Evolutionary conservation across 768 basidiomycete species (phyloP).

Genomic region (Termitomyces sp.): DNA sequence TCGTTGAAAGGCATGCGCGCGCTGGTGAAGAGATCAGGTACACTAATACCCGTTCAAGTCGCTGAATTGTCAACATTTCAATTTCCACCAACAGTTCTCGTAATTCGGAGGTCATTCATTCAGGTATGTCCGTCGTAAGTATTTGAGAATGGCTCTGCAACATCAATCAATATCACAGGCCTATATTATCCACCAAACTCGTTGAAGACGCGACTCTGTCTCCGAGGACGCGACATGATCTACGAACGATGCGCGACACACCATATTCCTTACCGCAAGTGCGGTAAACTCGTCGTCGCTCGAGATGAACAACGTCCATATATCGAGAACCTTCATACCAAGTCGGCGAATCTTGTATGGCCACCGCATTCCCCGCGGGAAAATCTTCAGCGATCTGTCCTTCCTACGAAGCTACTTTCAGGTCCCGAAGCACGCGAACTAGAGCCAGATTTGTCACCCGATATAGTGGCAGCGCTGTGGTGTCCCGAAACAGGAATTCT

Average conservation of each 20-base stretch:
- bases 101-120: conserved; percentile 94
- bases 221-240: conserved; percentile 80
- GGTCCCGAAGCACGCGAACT: conserved; percentile 63
- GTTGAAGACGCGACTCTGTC: conserved; percentile 80
- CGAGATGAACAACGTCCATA: conserved; percentile 61
- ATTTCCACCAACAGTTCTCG: conserved; percentile 53
- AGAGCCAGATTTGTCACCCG: conserved; percentile 76
- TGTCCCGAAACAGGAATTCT: conserved; percentile 88
- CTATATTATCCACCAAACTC: conserved; percentile 82
- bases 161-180: conserved; percentile 35
- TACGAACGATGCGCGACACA: conserved; percentile 67
- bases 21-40: conserved; percentile 88
- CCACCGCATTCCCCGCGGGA: conserved; percentile 33
- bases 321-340: conserved; percentile 61
- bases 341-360: conserved; percentile 51
- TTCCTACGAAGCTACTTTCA: conserved; percentile 65
- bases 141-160: neutral
- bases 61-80: neutral
- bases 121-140: conserved; percentile 40
- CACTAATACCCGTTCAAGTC: neutral
- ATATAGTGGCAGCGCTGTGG: conserved; percentile 72
- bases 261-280: conserved; percentile 63
- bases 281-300: conserved; percentile 90
- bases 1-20: conserved; percentile 72
- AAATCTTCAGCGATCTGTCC: conserved; percentile 25